A percentile compares a stretch with the other conserved stretches of the same genome.
Evolutionary conservation across 2,329 filamentous ascomycete species (phyloP).

Genomic region (Cladobotryum protrusum): DNA sequence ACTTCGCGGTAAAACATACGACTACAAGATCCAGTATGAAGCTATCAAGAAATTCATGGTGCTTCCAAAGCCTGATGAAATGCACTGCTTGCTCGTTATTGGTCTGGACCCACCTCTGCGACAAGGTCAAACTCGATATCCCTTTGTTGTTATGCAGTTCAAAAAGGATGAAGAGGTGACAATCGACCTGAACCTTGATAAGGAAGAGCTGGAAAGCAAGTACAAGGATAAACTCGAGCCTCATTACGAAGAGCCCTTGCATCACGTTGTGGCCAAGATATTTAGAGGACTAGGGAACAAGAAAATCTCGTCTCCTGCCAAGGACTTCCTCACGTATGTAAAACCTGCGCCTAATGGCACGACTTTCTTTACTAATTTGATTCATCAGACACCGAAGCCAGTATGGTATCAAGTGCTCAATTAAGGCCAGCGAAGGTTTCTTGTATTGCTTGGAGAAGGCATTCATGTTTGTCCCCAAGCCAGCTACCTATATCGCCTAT

Average conservation of each 20-base stretch:
- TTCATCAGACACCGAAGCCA: conserved; percentile 71
- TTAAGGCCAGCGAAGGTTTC: conserved; percentile 98
- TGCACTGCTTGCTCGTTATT: conserved; percentile 90
- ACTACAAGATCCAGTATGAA: conserved; percentile 99
- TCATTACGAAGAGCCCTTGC: conserved; percentile 89
- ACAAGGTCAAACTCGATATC: conserved; percentile 95
- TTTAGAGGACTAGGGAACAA: conserved; percentile 93
- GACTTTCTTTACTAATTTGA: background rate
- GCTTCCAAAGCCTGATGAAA: conserved; percentile 95
- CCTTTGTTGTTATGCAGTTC: conserved; percentile 98
- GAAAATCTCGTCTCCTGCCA: conserved; percentile 88
- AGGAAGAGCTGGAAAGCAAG: conserved; percentile 73
- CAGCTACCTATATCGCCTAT: conserved; percentile 92
- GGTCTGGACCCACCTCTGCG: conserved; percentile 91
- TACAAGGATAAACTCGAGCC: conserved; percentile 86
- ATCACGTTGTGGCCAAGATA: conserved; percentile 89
- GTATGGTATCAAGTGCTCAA: conserved; percentile 97
- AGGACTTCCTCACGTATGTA: conserved; percentile 76
- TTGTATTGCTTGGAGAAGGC: conserved; percentile 96
- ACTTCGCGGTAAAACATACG: conserved; percentile 96
- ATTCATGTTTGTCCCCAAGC: conserved; percentile 98
- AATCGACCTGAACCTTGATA: conserved; percentile 91
- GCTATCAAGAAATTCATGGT: conserved; percentile 99
- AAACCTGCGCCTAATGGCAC: background rate
- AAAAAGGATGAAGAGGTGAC: conserved; percentile 97